phyloP scores from a whole-genome alignment of 257 asterid species.

The Cordia subcordata region DNA sequence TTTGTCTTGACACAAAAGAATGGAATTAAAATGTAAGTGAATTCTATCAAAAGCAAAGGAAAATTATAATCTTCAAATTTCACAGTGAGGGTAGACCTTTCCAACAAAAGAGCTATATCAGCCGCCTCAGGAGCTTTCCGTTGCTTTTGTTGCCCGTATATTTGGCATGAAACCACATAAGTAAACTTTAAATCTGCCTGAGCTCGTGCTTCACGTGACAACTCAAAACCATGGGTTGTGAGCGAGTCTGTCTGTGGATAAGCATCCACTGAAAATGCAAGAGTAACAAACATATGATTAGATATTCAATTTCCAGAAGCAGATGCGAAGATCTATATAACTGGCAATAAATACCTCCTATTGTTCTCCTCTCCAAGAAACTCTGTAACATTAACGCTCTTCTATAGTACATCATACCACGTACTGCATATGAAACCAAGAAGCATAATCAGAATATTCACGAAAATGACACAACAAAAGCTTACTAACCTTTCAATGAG shows the following conservation, averaged over 20 bases:
- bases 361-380: conserved; percentile 71
- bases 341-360: conserved; percentile 53
- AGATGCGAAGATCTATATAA: conserved; percentile 3
- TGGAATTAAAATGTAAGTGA: no score
- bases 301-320: not conserved
- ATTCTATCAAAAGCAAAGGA: not conserved
- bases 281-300: conserved; percentile 7
- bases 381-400: conserved; percentile 97
- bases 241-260: conserved; percentile 44
- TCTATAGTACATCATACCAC: conserved; percentile 99
- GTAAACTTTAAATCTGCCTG: conserved; percentile 96
- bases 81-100: conserved; percentile 45
- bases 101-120: conserved; percentile 85
- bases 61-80: not conserved
- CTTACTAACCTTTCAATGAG: not conserved
- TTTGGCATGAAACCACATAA: conserved; percentile 95
- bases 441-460: conserved; percentile 3
- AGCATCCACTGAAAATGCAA: conserved; percentile 42
- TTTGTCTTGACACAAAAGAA: no score
- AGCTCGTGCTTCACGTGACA: conserved; percentile 90
- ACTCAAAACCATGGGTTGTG: conserved; percentile 67
- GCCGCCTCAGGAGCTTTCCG: conserved; percentile 92
- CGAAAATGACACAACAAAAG: not conserved
- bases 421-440: conserved; percentile 49
- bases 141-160: conserved; percentile 97